A percentile compares a stretch with the other conserved stretches of the same genome.
Conservation (phyloP, 495 filamentous ascomycete species). For the Lasiosphaeria hispida region DNA sequence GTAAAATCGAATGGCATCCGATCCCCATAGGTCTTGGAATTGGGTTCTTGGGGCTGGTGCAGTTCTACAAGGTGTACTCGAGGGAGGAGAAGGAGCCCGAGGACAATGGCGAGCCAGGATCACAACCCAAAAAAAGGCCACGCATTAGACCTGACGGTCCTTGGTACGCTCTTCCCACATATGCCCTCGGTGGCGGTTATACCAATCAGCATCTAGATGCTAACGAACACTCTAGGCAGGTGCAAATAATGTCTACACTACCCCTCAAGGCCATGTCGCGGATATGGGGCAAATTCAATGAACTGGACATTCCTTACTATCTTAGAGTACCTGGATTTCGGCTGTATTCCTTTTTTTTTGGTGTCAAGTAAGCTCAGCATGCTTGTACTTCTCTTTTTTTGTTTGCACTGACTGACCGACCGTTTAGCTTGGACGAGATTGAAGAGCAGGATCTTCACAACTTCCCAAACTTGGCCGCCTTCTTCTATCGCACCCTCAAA, state of each 20-base stretch:
- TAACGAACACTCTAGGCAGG: conserved; percentile 59
- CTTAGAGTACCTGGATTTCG: conserved; percentile 93
- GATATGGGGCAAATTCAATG: conserved; percentile 94
- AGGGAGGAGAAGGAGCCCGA: conserved; percentile 54
- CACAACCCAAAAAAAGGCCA: conserved; percentile 59
- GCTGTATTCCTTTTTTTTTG: conserved; percentile 88
- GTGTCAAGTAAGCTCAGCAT: conserved; percentile 64
- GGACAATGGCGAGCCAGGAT: conserved; percentile 39
- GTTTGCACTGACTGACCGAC: conserved; percentile 2
- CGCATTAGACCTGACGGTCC: conserved; percentile 81
- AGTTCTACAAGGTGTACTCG: conserved; percentile 74
- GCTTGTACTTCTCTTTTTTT: not conserved
- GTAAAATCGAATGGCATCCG: conserved; percentile 90
- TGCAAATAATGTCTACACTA: conserved; percentile 93
- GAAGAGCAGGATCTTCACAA: conserved; percentile 80
- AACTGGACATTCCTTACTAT: conserved; percentile 84
- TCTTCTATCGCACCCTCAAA: conserved; percentile 95
- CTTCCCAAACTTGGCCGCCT: conserved; percentile 90
- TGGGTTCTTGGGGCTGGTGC: conserved; percentile 76
- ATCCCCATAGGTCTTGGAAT: conserved; percentile 91
- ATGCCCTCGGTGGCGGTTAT: not conserved
- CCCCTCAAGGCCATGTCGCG: conserved; percentile 92
- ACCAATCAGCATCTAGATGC: not conserved
- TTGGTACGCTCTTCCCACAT: conserved; percentile 55
- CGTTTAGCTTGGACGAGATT: conserved; percentile 69